Conservation (phyloP, 2,329 filamentous ascomycete genomes). For the Colletotrichum paranaense region DNA sequence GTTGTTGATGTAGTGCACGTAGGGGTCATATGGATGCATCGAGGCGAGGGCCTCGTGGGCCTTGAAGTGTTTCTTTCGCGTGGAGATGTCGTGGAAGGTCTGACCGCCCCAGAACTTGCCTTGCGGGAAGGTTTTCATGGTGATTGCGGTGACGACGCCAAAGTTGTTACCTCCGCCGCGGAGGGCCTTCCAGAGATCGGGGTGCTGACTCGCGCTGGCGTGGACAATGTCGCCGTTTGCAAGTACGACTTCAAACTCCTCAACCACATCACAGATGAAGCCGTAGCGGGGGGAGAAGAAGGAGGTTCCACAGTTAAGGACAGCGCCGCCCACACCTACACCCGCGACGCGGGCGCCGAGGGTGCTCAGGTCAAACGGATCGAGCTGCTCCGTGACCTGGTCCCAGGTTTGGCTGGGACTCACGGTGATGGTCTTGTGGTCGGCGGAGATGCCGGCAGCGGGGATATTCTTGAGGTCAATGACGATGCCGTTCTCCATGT, state of each 20-base stretch:
- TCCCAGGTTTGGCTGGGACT: slow-evolving; percentile 53
- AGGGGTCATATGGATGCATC: slow-evolving; percentile 7
- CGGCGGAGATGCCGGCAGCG: slow-evolving; percentile 37
- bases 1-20: slow-evolving; percentile 23
- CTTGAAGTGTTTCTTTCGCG: slow-evolving; percentile 13
- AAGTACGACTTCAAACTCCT: slow-evolving; percentile 45
- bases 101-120: slow-evolving; percentile 23
- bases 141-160: slow-evolving; percentile 45
- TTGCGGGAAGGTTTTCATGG: neutral
- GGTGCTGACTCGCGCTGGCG: slow-evolving; percentile 47
- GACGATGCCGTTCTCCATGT: slow-evolving; percentile 27
- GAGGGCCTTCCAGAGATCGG: slow-evolving; percentile 56
- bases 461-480: slow-evolving; percentile 14
- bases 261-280: slow-evolving; percentile 18
- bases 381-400: slow-evolving; percentile 51
- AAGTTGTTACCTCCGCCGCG: slow-evolving; percentile 59
- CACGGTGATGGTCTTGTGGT: slow-evolving; percentile 46
- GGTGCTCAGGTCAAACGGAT: slow-evolving; percentile 46
- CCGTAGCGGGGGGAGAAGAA: slow-evolving; percentile 24
- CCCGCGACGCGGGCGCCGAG: slow-evolving; percentile 51
- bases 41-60: slow-evolving; percentile 1
- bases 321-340: slow-evolving; percentile 52
- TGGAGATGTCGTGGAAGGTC: slow-evolving; percentile 14
- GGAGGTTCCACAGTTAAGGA: slow-evolving; percentile 19
- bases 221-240: slow-evolving; percentile 52